A percentile compares a stretch with the other conserved stretches of the same genome.
phyloP scores from a whole-genome alignment of 305 asterid genomes.

The Petunia hybrid region DNA sequence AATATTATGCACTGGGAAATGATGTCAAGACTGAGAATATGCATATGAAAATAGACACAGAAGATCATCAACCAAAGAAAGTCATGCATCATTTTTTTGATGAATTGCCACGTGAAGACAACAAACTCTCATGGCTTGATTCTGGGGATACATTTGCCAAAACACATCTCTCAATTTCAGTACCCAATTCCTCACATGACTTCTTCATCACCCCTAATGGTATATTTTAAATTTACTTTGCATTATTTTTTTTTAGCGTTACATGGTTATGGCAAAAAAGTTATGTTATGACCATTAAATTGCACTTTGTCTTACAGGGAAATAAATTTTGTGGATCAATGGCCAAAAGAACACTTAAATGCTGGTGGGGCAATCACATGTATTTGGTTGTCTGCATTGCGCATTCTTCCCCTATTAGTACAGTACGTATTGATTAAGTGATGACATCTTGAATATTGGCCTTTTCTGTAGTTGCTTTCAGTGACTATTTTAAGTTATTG shows the following conservation, averaged over 20 bases:
- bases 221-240: constrained; percentile 19
- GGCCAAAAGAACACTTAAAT: constrained; percentile 44
- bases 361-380: constrained; percentile 45
- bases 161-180: constrained; percentile 71
- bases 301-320: constrained; percentile 51
- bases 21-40: constrained; percentile 16
- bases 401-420: background rate
- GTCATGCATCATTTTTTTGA: constrained; percentile 90
- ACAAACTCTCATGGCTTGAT: constrained; percentile 48
- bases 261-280: constrained; percentile 16
- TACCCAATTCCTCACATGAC: constrained; percentile 68
- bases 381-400: background rate
- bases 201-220: constrained; percentile 76
- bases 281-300: constrained; percentile 32
- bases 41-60: constrained; percentile 31
- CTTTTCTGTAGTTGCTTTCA: background rate
- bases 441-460: background rate
- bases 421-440: background rate
- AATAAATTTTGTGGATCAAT: constrained; percentile 45
- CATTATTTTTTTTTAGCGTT: constrained; percentile 9
- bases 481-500: background rate
- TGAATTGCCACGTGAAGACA: constrained; percentile 66
- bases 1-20: constrained; percentile 30
- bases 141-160: constrained; percentile 51
- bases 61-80: constrained; percentile 63